Evolutionary conservation across 441 rosid species (phyloP).

Genomic region (Brassica hybrid): DNA sequence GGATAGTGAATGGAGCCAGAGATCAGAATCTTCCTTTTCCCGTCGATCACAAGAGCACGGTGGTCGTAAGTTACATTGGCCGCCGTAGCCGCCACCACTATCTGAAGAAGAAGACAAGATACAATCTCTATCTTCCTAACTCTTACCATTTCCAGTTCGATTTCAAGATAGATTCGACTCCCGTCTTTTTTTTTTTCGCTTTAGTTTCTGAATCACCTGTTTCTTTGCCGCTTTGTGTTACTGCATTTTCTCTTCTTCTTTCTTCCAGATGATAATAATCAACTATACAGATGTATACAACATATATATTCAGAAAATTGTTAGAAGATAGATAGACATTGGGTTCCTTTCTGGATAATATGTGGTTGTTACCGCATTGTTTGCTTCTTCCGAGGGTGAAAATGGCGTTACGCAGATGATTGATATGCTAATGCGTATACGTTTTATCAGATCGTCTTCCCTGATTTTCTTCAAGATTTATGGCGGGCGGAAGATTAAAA

Average conservation of each 20-base stretch:
- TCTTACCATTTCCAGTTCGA: conserved; percentile 20
- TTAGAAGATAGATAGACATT: background rate
- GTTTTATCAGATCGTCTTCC: conserved; percentile 11
- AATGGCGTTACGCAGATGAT: conserved; percentile 10
- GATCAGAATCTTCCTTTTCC: conserved; percentile 71
- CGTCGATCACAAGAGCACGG: conserved; percentile 75
- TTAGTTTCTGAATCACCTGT: conserved; percentile 3
- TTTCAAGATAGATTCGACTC: conserved; percentile 17
- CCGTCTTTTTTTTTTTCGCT: background rate
- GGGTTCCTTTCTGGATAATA: conserved; percentile 1
- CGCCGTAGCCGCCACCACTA: conserved; percentile 40
- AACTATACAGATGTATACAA: too few relatives aligned
- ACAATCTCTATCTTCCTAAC: conserved; percentile 30
- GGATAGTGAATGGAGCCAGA: conserved; percentile 98
- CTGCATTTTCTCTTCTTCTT: conserved; percentile 28
- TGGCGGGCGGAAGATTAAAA: conserved; percentile 16
- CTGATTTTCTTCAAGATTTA: background rate
- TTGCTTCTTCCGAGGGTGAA: conserved; percentile 1
- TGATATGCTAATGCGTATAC: conserved; percentile 14
- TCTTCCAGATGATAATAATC: too few relatives aligned
- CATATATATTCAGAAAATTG: background rate
- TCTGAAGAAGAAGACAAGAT: conserved; percentile 16
- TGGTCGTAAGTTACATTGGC: conserved; percentile 83
- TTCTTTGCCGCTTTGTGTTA: conserved; percentile 43
- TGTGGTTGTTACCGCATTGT: conserved; percentile 10